These are phyloP conservation scores for Phoma herbarum DNA, from an alignment of 2,329 filamentous ascomycete species.

Conservation along the genomic window DNA sequence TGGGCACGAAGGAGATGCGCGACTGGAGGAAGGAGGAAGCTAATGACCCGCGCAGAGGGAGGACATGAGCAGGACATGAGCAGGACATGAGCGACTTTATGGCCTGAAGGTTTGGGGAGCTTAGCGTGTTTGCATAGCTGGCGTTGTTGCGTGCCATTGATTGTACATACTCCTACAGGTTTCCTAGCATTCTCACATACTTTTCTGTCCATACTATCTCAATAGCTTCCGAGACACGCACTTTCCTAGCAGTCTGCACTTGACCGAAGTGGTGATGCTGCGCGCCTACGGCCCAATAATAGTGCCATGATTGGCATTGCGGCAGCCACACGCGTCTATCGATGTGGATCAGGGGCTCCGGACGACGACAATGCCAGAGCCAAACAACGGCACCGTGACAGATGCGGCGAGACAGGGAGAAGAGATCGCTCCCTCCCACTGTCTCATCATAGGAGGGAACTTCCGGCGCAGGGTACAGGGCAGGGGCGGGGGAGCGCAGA, in stretches of 20 bases:
- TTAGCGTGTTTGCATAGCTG: slow-evolving; percentile 15
- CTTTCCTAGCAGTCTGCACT: neutral
- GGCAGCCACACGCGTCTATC: slow-evolving; percentile 17
- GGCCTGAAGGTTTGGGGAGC: neutral
- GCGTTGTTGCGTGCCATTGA: slow-evolving; percentile 7
- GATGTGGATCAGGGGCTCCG: slow-evolving; percentile 18
- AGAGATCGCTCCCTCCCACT: neutral
- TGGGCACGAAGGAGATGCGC: slow-evolving; percentile 91
- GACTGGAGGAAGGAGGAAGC: slow-evolving; percentile 85
- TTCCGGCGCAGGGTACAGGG: slow-evolving; percentile 20
- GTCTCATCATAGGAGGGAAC: slow-evolving; percentile 12
- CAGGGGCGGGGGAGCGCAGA: slow-evolving; percentile 31
- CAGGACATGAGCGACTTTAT: slow-evolving; percentile 57
- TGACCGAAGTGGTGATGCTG: neutral
- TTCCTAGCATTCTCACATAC: slow-evolving; percentile 2
- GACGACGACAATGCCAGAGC: slow-evolving; percentile 7
- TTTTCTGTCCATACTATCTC: neutral
- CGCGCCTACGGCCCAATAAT: slow-evolving; percentile 19
- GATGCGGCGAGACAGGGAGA: neutral
- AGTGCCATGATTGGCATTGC: slow-evolving; percentile 16
- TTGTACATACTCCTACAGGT: slow-evolving; percentile 15
- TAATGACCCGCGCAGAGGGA: slow-evolving; percentile 77
- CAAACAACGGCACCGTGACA: neutral
- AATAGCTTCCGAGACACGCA: neutral
- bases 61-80: slow-evolving; percentile 64